Evolutionary conservation across 768 basidiomycete species (phyloP), one percentile per base, ranked within the genome.

Genomic region (Mycena vitilis): DNA sequence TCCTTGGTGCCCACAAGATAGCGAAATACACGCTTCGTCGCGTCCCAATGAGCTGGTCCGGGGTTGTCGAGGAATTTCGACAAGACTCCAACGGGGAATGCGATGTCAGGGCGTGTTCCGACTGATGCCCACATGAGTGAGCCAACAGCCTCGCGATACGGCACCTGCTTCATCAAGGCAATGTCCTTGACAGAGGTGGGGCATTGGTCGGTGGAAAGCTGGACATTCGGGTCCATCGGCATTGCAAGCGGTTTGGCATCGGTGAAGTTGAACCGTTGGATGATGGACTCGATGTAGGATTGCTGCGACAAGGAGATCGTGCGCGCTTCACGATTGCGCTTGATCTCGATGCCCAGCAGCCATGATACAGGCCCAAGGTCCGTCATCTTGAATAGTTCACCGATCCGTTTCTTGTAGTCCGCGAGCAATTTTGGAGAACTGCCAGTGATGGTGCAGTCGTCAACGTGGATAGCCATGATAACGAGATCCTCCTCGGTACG

Each of bases 31-130:
- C 52, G 54, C 22, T 64, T 64, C 2, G 37, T 42, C 13, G 63
- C 53, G 8, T 64, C 63, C 63, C 63, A 64, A 30, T 64, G 63
- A n/a, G 63, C 63, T 11, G 54, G 42, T 20, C 54, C 63, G 22
- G 63, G 63, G 54, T 64, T 64, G 34, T 47, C 36, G 15, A 48
- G 37, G 36, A 47, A 64, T 48, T 64, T 64, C 1, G 63, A 64
- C 34, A 64, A 36, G 4, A 22, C 44, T 5, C 42, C 42, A 13
- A 63, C 53, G 15, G 34, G 3, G 18, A 53, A 62, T 18, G 61
- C 51, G 18, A 62, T 62, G 52, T 62, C 51, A 9, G 61, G 59
- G 18, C 61, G 61, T n/a, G 61, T 62, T 11, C 51, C 51, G 40
- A 62, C 40, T 20, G 61, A 36, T 6, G 60, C 60, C 48, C 49